Base-by-base conservation (phyloP, 2,329 filamentous ascomycete genomes). In the Alternaria triticina region DNA sequence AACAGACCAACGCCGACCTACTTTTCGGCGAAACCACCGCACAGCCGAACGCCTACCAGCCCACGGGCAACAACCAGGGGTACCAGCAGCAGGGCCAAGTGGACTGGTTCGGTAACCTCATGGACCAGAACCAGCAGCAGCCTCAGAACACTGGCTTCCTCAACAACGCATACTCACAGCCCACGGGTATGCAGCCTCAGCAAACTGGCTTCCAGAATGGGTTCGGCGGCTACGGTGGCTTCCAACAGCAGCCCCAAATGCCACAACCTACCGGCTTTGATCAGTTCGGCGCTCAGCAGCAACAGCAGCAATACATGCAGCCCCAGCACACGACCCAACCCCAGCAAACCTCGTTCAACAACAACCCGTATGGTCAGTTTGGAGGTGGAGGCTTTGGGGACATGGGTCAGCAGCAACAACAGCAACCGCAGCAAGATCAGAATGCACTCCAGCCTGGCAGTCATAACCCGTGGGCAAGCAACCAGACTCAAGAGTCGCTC, bases 11-110 rank as follows among this genome's bases (percentile, higher is more conserved):
- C 75, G 90, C 92, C 20, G 86, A 91, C 51, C 89, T 93, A 20
- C 86, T 99, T n/a, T 98, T 99, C 74, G 94, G 97, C 72, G 92
- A 97, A 71, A 84, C 86, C 25, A 85, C 86, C 7, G 87, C 69
- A n/a, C 88, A 90, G 74, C 79, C 84, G 5, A 82, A 88, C 57
- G 91, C 93, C 72, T 87, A 91, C 36, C 93, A 94, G 81, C 89
- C 88, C 44, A 98, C 94, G 13, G 95, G 94, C 36, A 94, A 93
- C 83, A 98, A 97, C 81, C 94, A 97, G 82, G 95, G 95, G 50
- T 99, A 99, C 76, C 94, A 98, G 83, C 96, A 99, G 82, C 95
- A 97, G 77, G 91, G 91, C 61, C 93, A 93, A 12, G 96, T 99
- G 17, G 96, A 99, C 81, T 98, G 96, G 89, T 96, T 96, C 73